Conservation (phyloP, 2,329 filamentous ascomycete species). For the Diaporthe sp. region DNA sequence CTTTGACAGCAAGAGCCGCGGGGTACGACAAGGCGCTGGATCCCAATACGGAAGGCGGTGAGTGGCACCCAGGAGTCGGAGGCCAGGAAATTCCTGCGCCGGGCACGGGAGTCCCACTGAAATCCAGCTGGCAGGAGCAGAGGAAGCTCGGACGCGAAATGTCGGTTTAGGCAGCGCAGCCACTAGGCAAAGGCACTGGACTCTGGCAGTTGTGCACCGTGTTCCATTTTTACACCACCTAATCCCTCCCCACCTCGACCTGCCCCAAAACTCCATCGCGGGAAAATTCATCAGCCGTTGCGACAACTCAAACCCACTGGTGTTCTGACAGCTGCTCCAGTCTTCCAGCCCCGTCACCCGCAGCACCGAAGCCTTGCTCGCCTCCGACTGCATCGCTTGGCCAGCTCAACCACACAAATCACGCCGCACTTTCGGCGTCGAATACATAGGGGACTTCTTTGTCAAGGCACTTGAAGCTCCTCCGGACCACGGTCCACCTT, state of each 20-base stretch:
- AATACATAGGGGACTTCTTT: slow-evolving; percentile 17
- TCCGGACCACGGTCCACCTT: slow-evolving; percentile 26
- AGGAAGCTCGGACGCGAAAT: slow-evolving; percentile 24
- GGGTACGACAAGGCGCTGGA: slow-evolving; percentile 7
- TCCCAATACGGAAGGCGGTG: slow-evolving; percentile 10
- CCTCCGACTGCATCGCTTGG: slow-evolving; percentile 2
- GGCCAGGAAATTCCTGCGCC: slow-evolving; percentile 28
- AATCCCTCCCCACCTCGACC: slow-evolving; percentile 23
- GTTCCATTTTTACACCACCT: neutral
- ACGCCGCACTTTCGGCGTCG: neutral
- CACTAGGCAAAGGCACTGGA: neutral
- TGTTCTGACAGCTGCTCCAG: slow-evolving; percentile 15
- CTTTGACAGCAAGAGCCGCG: slow-evolving; percentile 16
- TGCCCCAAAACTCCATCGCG: slow-evolving; percentile 30
- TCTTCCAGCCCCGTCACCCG: neutral
- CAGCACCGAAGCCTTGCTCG: neutral
- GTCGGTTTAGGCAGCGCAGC: neutral
- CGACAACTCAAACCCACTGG: slow-evolving; percentile 12
- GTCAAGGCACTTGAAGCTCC: slow-evolving; percentile 17
- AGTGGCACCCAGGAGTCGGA: neutral
- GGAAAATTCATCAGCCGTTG: slow-evolving; percentile 33
- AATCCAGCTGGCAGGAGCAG: neutral
- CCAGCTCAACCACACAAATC: neutral
- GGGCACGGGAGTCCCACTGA: slow-evolving; percentile 14
- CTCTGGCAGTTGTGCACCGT: neutral